Percentiles rank a stretch among this genome's conserved stretches.
phyloP scores from a whole-genome alignment of 1,284 basidiomycete species.

The Anthracocystis setariae region DNA sequence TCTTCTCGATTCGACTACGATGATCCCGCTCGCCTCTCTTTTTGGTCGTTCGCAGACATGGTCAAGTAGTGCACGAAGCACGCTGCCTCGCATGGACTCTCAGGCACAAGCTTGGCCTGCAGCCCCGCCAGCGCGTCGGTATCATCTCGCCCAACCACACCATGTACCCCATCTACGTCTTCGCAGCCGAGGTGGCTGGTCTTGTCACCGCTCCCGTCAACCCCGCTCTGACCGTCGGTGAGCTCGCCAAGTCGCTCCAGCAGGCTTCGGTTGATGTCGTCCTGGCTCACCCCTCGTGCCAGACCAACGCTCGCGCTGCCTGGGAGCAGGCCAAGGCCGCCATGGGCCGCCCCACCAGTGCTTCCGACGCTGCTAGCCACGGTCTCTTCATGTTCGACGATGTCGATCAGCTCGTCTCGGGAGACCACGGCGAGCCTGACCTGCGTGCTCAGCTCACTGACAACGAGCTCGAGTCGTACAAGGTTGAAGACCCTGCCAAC shows the following conservation, averaged over 20 bases:
- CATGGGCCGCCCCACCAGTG: constrained; percentile 16
- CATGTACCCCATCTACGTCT: constrained; percentile 54
- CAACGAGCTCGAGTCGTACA: constrained; percentile 43
- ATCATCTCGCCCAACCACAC: constrained; percentile 64
- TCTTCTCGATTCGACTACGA: not conserved
- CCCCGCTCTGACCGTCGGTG: constrained; percentile 59
- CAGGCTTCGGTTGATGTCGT: constrained; percentile 53
- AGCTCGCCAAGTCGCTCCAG: constrained; percentile 57
- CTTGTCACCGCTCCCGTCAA: constrained; percentile 57
- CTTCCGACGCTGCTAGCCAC: constrained; percentile 11
- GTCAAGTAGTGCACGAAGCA: constrained; percentile 42
- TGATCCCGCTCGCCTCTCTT: not conserved
- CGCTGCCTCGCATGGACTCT: constrained; percentile 52
- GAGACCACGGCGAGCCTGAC: constrained; percentile 48
- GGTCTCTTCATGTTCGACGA: constrained; percentile 61
- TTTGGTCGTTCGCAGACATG: constrained; percentile 18
- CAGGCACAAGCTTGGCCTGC: constrained; percentile 52
- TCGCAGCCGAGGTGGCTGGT: constrained; percentile 53
- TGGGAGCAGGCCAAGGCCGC: constrained; percentile 45
- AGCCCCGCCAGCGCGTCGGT: constrained; percentile 54
- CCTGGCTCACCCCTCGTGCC: constrained; percentile 51
- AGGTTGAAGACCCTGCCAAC: constrained; percentile 41
- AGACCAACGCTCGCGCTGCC: constrained; percentile 47
- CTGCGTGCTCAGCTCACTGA: constrained; percentile 41
- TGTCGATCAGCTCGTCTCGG: constrained; percentile 32